Conservation (phyloP, 2,329 filamentous ascomycete genomes). For the Botryotinia convoluta region DNA sequence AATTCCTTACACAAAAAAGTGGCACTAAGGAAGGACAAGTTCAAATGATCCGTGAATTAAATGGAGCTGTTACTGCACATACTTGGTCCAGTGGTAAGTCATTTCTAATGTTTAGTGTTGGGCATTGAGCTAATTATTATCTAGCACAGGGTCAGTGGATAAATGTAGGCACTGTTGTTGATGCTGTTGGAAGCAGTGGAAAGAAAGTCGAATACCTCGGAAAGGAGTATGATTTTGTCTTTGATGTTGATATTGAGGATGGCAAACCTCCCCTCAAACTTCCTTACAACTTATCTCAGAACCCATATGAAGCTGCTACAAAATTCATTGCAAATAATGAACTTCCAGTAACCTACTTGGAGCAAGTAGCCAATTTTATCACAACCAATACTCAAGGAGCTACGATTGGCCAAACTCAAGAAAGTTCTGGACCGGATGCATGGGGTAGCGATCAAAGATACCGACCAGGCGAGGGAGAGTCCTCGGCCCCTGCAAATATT, state of each 20-base stretch:
- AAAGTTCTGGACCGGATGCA: slow-evolving; percentile 54
- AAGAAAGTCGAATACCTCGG: slow-evolving; percentile 73
- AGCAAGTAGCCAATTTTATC: slow-evolving; percentile 92
- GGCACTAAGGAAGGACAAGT: slow-evolving; percentile 97
- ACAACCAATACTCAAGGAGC: slow-evolving; percentile 84
- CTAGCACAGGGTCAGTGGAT: slow-evolving; percentile 70
- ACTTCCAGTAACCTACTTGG: slow-evolving; percentile 80
- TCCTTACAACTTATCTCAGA: slow-evolving; percentile 90
- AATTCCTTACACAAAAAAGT: slow-evolving; percentile 75
- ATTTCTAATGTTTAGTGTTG: not conserved
- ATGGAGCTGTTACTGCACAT: slow-evolving; percentile 82
- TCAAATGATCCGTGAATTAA: slow-evolving; percentile 80
- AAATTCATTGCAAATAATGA: slow-evolving; percentile 91
- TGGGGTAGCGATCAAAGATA: slow-evolving; percentile 78
- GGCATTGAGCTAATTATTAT: slow-evolving; percentile 16
- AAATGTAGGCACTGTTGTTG: slow-evolving; percentile 90
- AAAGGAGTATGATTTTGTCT: slow-evolving; percentile 92
- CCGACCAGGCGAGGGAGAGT: slow-evolving; percentile 71
- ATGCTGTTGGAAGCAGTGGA: slow-evolving; percentile 78
- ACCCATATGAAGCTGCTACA: slow-evolving; percentile 85
- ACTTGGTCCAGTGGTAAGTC: slow-evolving; percentile 65
- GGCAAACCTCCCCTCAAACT: slow-evolving; percentile 89
- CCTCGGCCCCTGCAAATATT: slow-evolving; percentile 40
- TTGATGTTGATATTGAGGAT: slow-evolving; percentile 94
- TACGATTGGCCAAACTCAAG: slow-evolving; percentile 65